phyloP scores from a whole-genome alignment of 768 basidiomycete species.

The Pleurotus sapidus region DNA sequence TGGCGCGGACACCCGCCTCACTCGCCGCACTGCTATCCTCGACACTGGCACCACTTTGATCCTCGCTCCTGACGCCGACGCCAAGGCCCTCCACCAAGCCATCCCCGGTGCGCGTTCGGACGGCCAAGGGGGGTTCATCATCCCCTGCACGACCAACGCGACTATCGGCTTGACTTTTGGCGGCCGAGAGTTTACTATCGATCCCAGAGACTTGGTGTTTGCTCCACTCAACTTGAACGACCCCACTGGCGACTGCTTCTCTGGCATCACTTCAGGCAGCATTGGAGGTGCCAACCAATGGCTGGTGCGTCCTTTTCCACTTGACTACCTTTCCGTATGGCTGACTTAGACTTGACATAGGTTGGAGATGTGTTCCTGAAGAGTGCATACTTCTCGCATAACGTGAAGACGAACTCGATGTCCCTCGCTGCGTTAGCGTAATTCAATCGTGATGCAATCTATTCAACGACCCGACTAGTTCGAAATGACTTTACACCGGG shows the following conservation, averaged over 20 bases:
- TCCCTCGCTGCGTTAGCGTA: constrained; percentile 14
- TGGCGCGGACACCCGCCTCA: constrained; percentile 47
- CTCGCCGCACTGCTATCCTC: constrained; percentile 69
- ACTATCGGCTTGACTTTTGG: constrained; percentile 48
- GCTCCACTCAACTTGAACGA: constrained; percentile 43
- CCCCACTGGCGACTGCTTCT: constrained; percentile 63
- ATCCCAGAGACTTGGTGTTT: constrained; percentile 64
- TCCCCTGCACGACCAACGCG: constrained; percentile 43
- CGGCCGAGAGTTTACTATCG: constrained; percentile 48
- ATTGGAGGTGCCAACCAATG: constrained; percentile 61
- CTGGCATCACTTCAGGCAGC: constrained; percentile 64
- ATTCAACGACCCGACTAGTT: neutral
- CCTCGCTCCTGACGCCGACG: constrained; percentile 39
- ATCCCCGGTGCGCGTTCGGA: constrained; percentile 41
- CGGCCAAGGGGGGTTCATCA: constrained; percentile 47
- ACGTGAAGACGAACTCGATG: constrained; percentile 12
- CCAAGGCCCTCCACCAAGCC: constrained; percentile 35
- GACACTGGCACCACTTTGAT: constrained; percentile 61
- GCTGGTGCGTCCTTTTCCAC: constrained; percentile 43
- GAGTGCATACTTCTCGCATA: constrained; percentile 14
- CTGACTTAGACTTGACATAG: constrained; percentile 3
- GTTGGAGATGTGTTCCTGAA: constrained; percentile 19
- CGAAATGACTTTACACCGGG: constrained; percentile 10
- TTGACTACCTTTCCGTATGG: neutral
- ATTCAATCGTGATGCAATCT: neutral